phyloP scores from a whole-genome alignment of 139 green algal species.

The Yamagishiella unicocca region DNA sequence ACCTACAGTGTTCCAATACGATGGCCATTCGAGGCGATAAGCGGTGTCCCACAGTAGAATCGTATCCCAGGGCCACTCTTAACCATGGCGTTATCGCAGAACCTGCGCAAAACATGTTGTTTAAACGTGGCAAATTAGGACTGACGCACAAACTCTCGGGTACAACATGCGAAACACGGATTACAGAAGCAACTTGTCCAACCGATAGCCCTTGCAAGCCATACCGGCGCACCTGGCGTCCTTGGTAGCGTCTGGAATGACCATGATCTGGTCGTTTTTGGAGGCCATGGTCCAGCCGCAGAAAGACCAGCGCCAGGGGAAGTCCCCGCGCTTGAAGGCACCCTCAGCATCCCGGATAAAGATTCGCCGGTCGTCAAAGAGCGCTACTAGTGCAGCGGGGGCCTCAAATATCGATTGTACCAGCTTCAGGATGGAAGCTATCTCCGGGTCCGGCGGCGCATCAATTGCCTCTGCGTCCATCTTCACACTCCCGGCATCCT shows the following conservation, averaged over 20 bases:
- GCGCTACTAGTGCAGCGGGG: slow-evolving; percentile 41
- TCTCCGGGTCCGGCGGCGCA: slow-evolving; percentile 52
- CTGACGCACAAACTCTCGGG: no score
- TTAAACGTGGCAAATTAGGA: no score
- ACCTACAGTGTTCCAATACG: slow-evolving; percentile 71
- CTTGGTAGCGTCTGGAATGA: slow-evolving; percentile 75
- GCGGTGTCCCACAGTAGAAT: slow-evolving; percentile 84
- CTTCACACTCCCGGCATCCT: neutral
- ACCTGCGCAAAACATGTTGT: no score
- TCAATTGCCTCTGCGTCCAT: slow-evolving; percentile 42
- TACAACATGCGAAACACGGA: no score
- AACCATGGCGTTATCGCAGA: slow-evolving; percentile 71
- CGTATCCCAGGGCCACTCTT: slow-evolving; percentile 62
- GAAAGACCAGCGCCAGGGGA: slow-evolving; percentile 65
- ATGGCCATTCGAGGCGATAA: slow-evolving; percentile 75
- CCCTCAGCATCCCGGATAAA: slow-evolving; percentile 50
- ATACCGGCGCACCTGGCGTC: slow-evolving; percentile 56
- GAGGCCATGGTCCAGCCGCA: slow-evolving; percentile 83
- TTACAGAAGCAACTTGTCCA: no score
- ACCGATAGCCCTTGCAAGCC: no score
- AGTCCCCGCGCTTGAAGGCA: slow-evolving; percentile 53
- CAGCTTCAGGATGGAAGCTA: slow-evolving; percentile 56
- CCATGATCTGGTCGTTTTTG: slow-evolving; percentile 68
- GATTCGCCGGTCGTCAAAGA: slow-evolving; percentile 59
- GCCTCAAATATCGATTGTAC: slow-evolving; percentile 52